Conservation (phyloP, 257 asterid genomes). For the Marsdenia floribunda region DNA sequence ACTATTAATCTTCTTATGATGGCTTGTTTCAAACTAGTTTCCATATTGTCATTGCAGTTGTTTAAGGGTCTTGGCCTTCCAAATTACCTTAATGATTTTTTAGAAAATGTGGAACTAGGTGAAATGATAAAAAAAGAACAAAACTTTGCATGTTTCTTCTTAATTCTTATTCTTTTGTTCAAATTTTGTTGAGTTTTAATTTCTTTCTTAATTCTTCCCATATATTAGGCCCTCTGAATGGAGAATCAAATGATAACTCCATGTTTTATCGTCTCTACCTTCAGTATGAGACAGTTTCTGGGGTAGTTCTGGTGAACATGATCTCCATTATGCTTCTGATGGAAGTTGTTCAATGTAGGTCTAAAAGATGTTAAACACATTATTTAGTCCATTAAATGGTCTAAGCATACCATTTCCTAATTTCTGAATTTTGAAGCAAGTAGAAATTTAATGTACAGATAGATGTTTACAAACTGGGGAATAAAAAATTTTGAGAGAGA, state of each 20-base stretch:
- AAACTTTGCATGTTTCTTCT: neutral
- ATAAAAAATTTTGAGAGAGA: neutral
- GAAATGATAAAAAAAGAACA: neutral
- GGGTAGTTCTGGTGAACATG: neutral
- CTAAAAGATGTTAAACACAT: neutral
- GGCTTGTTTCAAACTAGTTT: neutral
- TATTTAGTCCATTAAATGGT: neutral
- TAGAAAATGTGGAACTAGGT: neutral
- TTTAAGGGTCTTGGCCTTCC: neutral
- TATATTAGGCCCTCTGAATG: neutral
- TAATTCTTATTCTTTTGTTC: neutral
- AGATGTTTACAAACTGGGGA: neutral
- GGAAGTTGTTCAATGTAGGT: neutral
- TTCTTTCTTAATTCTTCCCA: neutral
- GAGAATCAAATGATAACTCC: neutral
- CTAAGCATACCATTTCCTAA: neutral
- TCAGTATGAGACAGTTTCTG: neutral
- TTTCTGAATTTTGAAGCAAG: neutral
- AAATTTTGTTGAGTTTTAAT: neutral
- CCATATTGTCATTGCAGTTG: neutral
- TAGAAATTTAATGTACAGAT: neutral
- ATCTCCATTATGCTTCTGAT: neutral
- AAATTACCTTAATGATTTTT: neutral
- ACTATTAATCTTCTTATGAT: neutral
- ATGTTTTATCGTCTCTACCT: neutral